Evolutionary conservation across 2,329 filamentous ascomycete genomes (phyloP).

Genomic region (Bipolaris cookei): DNA sequence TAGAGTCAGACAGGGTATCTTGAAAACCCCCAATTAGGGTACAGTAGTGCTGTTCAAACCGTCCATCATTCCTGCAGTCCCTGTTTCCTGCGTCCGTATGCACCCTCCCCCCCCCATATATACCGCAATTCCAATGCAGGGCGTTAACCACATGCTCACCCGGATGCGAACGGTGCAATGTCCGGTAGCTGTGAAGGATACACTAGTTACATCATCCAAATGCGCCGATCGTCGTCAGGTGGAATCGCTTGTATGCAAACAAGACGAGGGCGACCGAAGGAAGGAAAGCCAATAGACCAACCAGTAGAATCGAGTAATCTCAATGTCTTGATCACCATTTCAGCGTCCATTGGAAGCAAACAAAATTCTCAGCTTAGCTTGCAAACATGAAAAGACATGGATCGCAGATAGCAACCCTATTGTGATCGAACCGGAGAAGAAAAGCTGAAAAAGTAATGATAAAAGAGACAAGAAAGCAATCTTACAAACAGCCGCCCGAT

Average conservation of each 20-base stretch:
- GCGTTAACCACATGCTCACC: background rate
- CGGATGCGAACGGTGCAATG: background rate
- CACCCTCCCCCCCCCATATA: background rate
- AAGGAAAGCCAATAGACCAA: background rate
- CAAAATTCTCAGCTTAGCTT: background rate
- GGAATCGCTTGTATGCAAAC: slow-evolving; percentile 3
- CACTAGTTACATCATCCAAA: slow-evolving; percentile 2
- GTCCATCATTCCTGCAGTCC: slow-evolving; percentile 2
- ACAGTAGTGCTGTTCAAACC: slow-evolving; percentile 11
- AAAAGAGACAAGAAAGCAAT: slow-evolving; percentile 13
- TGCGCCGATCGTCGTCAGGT: slow-evolving; percentile 1
- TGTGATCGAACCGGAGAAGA: slow-evolving; percentile 4
- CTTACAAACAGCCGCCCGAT: slow-evolving; percentile 30
- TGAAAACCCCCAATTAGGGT: slow-evolving; percentile 14
- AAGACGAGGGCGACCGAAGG: background rate
- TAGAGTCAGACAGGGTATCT: slow-evolving; percentile 14
- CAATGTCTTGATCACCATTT: background rate
- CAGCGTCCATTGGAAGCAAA: background rate
- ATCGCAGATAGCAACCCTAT: slow-evolving; percentile 6
- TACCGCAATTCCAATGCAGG: background rate
- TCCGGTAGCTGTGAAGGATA: background rate
- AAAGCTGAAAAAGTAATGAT: slow-evolving; percentile 11
- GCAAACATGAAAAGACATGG: background rate
- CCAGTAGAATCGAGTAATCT: background rate
- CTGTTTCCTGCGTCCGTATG: background rate